These are phyloP conservation scores for Colletotrichum sp. DNA, from an alignment of 2,329 filamentous ascomycete species.

Conservation along the genomic window DNA sequence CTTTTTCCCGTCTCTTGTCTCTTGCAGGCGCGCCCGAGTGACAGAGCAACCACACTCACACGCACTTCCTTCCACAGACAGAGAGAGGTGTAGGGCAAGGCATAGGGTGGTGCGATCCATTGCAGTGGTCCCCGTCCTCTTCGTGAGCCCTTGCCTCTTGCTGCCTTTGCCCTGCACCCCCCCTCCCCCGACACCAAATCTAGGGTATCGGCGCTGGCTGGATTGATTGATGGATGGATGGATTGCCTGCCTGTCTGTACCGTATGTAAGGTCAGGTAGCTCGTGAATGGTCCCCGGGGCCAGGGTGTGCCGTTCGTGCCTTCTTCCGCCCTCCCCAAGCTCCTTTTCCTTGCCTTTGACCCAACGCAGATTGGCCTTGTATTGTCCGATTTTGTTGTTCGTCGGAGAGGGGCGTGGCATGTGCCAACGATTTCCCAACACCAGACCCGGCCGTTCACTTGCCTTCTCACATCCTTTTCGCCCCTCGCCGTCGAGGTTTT, in stretches of 20 bases:
- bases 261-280: neutral
- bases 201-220: neutral
- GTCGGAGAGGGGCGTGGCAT: neutral
- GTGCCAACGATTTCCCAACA: neutral
- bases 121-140: neutral
- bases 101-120: no score
- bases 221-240: no score
- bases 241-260: no score
- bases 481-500: neutral
- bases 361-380: conserved; percentile 4
- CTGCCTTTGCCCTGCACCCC: neutral
- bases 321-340: neutral
- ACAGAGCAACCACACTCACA: no score
- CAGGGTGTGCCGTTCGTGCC: neutral
- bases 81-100: no score
- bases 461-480: neutral
- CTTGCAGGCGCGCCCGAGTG: no score
- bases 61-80: no score
- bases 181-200: neutral
- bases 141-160: neutral
- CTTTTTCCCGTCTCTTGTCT: neutral
- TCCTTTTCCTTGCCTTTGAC: neutral
- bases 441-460: neutral
- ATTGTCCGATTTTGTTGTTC: conserved; percentile 8
- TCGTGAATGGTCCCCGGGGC: neutral